Evolutionary conservation across 2,329 filamentous ascomycete species (phyloP), one percentile per base, ranked within the genome.

Genomic region (Pseudogymnoascus sp.): DNA sequence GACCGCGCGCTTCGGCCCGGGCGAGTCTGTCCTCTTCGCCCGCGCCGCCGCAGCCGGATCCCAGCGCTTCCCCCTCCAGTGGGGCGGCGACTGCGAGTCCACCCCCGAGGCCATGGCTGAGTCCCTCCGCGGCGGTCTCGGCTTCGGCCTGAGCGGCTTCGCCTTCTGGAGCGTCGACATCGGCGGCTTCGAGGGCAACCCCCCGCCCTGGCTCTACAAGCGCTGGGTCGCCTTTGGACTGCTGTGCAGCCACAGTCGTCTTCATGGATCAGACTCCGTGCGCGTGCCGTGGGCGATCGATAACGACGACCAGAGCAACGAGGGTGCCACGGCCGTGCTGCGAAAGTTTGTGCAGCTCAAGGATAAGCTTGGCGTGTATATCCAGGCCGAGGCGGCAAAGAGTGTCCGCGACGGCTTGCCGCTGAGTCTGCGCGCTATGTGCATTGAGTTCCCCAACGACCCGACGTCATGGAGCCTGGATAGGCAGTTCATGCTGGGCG

Each of bases 261-360:
- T 86, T 2, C 84, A 86, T 66, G 84, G 84, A 2, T 83, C 80
- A 9, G 81, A 78, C 49, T 82, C 80, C 2, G 86, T 84, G 72
- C 81, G 83, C n/a, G 83, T 86, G 2, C 84, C 84, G 1, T 86
- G 84, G 84, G 79, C 84, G 22, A 81, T 85, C 42, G 84, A 84
- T 62, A 74, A 82, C 62, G 81, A 84, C 22, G 83, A 78, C 25
- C 71, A 70, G 3, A 74, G 78, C 72, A 75, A 80, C 67, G 75
- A 64, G 75, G 76, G 66, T 70, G 86, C 38, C 71, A 86, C 63
- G 69, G 78, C 65, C 75, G 80, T 66, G 79, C 79, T 74, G 76
- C 82, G 25, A 73, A 78, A 67, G 49, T 73, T 71, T 68, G 68
- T 70, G 3, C 38, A 64, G 3, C 72, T 84, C 23, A 86, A 86